These are phyloP conservation scores for Kwoniella shandongensis DNA, from an alignment of 768 basidiomycete genomes.

Conservation along the genomic window DNA sequence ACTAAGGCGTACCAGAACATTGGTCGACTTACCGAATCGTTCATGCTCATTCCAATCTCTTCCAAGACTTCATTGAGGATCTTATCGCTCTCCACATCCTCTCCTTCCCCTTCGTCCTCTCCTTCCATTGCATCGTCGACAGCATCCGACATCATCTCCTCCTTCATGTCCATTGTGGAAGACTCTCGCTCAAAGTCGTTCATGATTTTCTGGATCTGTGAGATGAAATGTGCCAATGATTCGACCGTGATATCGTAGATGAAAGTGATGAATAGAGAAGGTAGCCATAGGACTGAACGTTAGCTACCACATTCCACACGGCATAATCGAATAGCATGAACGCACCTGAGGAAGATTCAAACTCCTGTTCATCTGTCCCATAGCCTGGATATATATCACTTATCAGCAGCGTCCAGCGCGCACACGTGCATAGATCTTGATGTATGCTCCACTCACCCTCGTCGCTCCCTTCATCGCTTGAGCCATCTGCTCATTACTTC, in stretches of 20 bases:
- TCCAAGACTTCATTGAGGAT: conserved; percentile 94
- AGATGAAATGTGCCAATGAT: background rate
- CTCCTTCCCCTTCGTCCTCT: conserved; percentile 72
- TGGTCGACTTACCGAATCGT: conserved; percentile 63
- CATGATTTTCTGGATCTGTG: conserved; percentile 89
- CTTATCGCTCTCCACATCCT: conserved; percentile 93
- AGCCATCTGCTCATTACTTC: conserved; percentile 99
- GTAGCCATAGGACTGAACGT: background rate
- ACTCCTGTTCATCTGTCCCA: conserved; percentile 96
- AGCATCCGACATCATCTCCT: conserved; percentile 99
- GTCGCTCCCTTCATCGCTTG: conserved; percentile 99
- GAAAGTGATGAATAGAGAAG: background rate
- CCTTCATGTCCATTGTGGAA: conserved; percentile 99
- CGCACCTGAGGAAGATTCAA: conserved; percentile 74
- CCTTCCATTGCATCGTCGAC: conserved; percentile 97
- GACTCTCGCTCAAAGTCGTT: conserved; percentile 97
- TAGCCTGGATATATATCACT: conserved; percentile 65
- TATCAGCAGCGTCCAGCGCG: background rate
- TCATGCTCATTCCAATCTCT: conserved; percentile 89
- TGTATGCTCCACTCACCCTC: conserved; percentile 63
- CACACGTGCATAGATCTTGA: background rate
- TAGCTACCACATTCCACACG: no score
- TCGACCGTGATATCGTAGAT: no score
- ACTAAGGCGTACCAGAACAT: background rate
- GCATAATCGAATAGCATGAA: no score